Evolutionary conservation across 2,329 filamentous ascomycete species (phyloP).

Genomic region (Phaeosphaeriaceae sp.): DNA sequence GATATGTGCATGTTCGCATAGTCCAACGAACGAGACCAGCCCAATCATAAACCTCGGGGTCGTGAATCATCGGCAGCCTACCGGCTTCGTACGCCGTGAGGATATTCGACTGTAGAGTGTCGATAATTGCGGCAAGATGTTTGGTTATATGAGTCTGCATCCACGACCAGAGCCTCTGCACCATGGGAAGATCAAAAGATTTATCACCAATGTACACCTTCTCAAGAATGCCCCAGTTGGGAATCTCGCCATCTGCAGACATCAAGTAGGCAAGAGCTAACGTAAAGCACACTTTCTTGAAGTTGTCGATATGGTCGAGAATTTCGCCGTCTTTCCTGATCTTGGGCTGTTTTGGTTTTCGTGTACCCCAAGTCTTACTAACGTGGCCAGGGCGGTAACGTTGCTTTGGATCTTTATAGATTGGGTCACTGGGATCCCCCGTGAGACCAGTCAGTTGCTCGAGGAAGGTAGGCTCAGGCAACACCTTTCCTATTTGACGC

Average conservation of each 20-base stretch:
- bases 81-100: conserved; percentile 69
- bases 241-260: conserved; percentile 42
- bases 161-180: conserved; percentile 50
- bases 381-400: conserved; percentile 4
- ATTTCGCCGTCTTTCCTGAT: conserved; percentile 19
- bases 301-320: conserved; percentile 28
- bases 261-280: conserved; percentile 41
- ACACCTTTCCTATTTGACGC: conserved; percentile 13
- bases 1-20: conserved; percentile 51
- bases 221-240: conserved; percentile 53
- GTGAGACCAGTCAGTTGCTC: conserved; percentile 45
- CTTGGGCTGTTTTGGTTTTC: conserved; percentile 15
- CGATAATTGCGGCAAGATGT: conserved; percentile 63
- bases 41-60: conserved; percentile 73
- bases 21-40: conserved; percentile 70
- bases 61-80: conserved; percentile 65
- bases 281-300: conserved; percentile 41
- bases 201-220: conserved; percentile 47
- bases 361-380: conserved; percentile 18
- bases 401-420: conserved; percentile 27
- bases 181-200: conserved; percentile 39
- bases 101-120: conserved; percentile 70
- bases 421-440: conserved; percentile 37
- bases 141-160: conserved; percentile 40
- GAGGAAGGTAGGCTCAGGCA: conserved; percentile 32